Evolutionary conservation across 2,329 filamentous ascomycete genomes (phyloP).

Genomic region (Sphaerulina vaccinii): DNA sequence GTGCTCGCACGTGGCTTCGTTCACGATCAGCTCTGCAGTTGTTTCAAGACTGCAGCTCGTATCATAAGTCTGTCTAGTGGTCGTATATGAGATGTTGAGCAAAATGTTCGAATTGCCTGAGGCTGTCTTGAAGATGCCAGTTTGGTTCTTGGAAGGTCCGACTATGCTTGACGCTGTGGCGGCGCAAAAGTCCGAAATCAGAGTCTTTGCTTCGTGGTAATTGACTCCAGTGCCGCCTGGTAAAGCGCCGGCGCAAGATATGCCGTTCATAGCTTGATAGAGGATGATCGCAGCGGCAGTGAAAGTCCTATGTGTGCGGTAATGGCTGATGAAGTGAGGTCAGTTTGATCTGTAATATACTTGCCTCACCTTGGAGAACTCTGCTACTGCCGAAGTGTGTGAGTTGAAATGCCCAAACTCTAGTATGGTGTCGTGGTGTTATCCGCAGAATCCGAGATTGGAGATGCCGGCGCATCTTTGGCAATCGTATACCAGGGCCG

Average conservation of each 20-base stretch:
- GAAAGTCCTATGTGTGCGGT: too few species aligned
- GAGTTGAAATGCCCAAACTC: background rate
- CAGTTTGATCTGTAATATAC: too few species aligned
- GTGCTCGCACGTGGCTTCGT: constrained; percentile 6
- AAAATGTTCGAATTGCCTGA: constrained; percentile 17
- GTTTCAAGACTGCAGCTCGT: constrained; percentile 5
- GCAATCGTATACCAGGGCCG: constrained; percentile 4
- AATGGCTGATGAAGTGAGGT: background rate
- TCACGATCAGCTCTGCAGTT: background rate
- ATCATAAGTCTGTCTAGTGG: constrained; percentile 1
- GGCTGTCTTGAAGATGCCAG: constrained; percentile 12
- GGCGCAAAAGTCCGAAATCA: constrained; percentile 14
- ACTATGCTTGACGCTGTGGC: background rate
- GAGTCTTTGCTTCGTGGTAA: constrained; percentile 14
- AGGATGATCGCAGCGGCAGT: too few species aligned
- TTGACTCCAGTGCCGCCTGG: constrained; percentile 15
- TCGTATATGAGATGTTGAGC: constrained; percentile 10
- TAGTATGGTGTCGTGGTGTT: background rate
- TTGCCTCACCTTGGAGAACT: too few species aligned
- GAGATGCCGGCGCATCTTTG: background rate
- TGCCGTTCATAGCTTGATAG: background rate
- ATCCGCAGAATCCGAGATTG: constrained; percentile 10
- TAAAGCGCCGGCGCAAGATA: constrained; percentile 10
- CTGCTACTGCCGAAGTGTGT: too few species aligned
- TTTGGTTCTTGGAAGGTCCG: constrained; percentile 1